Evolutionary conservation across 2,329 filamentous ascomycete species (phyloP).

Genomic region (Claviceps sp.): DNA sequence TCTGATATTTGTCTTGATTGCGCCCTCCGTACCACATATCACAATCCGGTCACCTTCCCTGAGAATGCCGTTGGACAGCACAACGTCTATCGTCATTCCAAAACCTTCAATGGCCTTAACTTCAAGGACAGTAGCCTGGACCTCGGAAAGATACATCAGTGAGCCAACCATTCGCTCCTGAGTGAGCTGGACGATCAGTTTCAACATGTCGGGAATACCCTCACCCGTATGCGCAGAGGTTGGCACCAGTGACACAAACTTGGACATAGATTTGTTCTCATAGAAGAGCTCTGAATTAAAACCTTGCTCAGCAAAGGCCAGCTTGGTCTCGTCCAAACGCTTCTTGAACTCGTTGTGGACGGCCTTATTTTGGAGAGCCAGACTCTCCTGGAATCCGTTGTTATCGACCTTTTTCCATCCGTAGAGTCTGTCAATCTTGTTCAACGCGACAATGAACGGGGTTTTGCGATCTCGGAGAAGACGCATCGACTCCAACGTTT

Average conservation of each 20-base stretch:
- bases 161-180: conserved; percentile 96
- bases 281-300: conserved; percentile 97
- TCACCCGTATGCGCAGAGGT: conserved; percentile 98
- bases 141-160: conserved; percentile 96
- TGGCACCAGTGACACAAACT: conserved; percentile 87
- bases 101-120: conserved; percentile 99
- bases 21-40: conserved; percentile 89
- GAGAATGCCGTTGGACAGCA: conserved; percentile 89
- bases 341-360: conserved; percentile 92
- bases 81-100: conserved; percentile 95
- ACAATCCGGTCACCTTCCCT: conserved; percentile 91
- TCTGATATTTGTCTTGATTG: conserved; percentile 89
- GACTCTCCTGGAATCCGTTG: conserved; percentile 91
- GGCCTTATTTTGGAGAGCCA: conserved; percentile 79
- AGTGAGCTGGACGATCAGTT: conserved; percentile 80
- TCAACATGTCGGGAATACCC: conserved; percentile 97
- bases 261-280: conserved; percentile 95
- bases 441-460: conserved; percentile 94
- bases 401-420: conserved; percentile 98
- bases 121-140: conserved; percentile 94
- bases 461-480: conserved; percentile 87
- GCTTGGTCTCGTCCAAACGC: conserved; percentile 78
- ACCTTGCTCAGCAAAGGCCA: conserved; percentile 88
- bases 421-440: conserved; percentile 99
- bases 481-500: conserved; percentile 95